phyloP scores from a whole-genome alignment of 768 basidiomycete genomes.

The Podaxis pistillaris region DNA sequence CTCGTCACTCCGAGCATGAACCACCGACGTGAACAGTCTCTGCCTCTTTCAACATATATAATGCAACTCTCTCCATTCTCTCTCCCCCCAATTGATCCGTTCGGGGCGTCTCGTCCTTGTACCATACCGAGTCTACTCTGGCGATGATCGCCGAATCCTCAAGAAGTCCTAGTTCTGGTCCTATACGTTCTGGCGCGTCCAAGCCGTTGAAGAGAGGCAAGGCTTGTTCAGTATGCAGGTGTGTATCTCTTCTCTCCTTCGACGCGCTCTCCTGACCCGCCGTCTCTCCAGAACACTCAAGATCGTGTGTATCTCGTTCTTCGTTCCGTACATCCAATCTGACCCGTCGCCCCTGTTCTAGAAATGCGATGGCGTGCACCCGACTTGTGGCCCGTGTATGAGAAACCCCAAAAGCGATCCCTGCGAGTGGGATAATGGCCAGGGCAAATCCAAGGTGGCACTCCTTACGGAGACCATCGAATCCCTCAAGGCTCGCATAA shows the following conservation, averaged over 20 bases:
- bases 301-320: constrained; percentile 36
- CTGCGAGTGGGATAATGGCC: constrained; percentile 71
- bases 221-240: constrained; percentile 57
- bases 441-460: constrained; percentile 57
- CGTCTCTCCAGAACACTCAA: constrained; percentile 40
- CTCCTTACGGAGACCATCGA: constrained; percentile 58
- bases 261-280: background rate
- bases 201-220: constrained; percentile 53
- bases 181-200: constrained; percentile 25
- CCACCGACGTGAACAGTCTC: constrained; percentile 4
- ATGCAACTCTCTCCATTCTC: constrained; percentile 24
- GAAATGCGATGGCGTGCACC: constrained; percentile 70
- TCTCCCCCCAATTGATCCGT: constrained; percentile 34
- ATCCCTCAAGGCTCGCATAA: constrained; percentile 53
- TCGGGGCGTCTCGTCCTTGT: constrained; percentile 23
- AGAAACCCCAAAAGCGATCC: constrained; percentile 59
- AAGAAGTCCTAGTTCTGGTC: constrained; percentile 30
- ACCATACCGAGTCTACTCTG: constrained; percentile 20
- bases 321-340: background rate
- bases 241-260: constrained; percentile 14
- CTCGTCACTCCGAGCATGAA: constrained; percentile 10
- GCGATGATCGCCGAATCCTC: constrained; percentile 39
- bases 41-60: constrained; percentile 29
- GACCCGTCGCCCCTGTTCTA: constrained; percentile 12
- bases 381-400: constrained; percentile 63